A percentile compares a stretch with the other conserved stretches of the same genome.
These are phyloP conservation scores for Tripidium arundinaceum DNA, from an alignment of 202 grass and related monocot species.

Conservation along the genomic window DNA sequence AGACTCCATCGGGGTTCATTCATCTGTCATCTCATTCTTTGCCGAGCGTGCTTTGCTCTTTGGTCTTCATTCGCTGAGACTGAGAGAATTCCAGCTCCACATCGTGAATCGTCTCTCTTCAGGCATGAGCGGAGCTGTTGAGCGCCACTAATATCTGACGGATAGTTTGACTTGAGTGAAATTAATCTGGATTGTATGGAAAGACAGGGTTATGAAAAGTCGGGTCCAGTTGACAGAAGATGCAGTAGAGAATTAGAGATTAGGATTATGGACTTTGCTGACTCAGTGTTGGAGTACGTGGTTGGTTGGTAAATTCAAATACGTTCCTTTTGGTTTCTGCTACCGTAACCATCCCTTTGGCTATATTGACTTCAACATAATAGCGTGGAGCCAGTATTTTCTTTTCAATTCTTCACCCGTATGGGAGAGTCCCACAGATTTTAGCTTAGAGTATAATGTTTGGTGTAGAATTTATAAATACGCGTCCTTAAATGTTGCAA, in stretches of 20 bases:
- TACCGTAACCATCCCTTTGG: background rate
- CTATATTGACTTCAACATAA: background rate
- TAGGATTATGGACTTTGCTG: background rate
- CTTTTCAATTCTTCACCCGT: background rate
- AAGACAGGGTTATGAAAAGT: background rate
- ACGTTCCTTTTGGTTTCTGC: background rate
- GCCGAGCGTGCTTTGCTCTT: background rate
- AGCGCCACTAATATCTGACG: too few relatives aligned
- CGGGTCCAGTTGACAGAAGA: background rate
- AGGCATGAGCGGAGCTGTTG: too few relatives aligned
- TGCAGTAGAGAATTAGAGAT: background rate
- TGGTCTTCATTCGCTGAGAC: background rate
- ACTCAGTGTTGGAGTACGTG: background rate
- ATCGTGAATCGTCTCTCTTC: background rate
- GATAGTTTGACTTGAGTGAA: too few relatives aligned
- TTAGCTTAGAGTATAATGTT: too few relatives aligned
- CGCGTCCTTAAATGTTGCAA: background rate
- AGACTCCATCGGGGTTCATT: background rate
- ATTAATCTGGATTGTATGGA: background rate
- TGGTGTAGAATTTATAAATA: too few relatives aligned
- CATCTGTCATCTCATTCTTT: background rate
- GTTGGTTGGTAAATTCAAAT: background rate
- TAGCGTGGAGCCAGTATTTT: too few relatives aligned
- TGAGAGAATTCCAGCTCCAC: background rate
- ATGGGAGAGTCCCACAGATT: too few relatives aligned